A percentile compares a stretch with the other conserved stretches of the same genome.
These are phyloP conservation scores for Cyphellophora attinorum DNA, from an alignment of 2,329 filamentous ascomycete species.

Conservation along the genomic window DNA sequence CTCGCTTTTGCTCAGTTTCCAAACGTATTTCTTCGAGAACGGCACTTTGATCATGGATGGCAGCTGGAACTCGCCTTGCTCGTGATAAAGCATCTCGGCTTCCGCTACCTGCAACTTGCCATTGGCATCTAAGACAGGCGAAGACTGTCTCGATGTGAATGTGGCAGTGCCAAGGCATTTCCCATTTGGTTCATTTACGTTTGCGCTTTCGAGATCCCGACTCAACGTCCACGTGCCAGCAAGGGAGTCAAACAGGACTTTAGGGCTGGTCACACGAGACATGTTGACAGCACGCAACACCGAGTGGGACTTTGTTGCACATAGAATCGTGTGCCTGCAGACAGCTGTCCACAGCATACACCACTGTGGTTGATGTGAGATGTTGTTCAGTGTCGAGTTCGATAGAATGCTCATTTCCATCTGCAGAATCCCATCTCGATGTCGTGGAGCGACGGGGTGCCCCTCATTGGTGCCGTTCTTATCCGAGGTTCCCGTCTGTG, in stretches of 20 bases:
- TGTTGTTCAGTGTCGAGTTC: too few relatives aligned
- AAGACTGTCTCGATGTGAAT: conserved; percentile 22
- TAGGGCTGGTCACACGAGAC: conserved; percentile 6
- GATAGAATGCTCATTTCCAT: too few relatives aligned
- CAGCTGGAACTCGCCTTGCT: conserved; percentile 30
- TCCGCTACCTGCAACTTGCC: conserved; percentile 19
- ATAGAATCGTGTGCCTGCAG: too few relatives aligned
- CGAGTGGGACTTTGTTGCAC: too few relatives aligned
- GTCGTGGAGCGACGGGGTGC: too few relatives aligned
- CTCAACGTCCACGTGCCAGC: conserved; percentile 25
- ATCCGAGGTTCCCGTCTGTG: too few relatives aligned
- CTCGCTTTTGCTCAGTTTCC: conserved; percentile 23
- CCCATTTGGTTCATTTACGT: conserved; percentile 31
- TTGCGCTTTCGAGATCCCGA: conserved; percentile 30
- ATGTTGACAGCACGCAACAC: too few relatives aligned
- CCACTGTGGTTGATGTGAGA: too few relatives aligned
- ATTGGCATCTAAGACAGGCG: conserved; percentile 15
- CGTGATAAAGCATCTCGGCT: conserved; percentile 28
- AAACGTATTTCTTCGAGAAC: conserved; percentile 33
- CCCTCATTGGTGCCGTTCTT: too few relatives aligned
- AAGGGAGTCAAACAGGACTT: conserved; percentile 12
- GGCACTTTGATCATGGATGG: conserved; percentile 17
- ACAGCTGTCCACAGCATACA: too few relatives aligned
- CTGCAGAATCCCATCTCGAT: too few relatives aligned
- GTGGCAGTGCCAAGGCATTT: conserved; percentile 29